Base-by-base conservation (phyloP, 176 grass and related monocot species). In the Olyra latifolia region DNA sequence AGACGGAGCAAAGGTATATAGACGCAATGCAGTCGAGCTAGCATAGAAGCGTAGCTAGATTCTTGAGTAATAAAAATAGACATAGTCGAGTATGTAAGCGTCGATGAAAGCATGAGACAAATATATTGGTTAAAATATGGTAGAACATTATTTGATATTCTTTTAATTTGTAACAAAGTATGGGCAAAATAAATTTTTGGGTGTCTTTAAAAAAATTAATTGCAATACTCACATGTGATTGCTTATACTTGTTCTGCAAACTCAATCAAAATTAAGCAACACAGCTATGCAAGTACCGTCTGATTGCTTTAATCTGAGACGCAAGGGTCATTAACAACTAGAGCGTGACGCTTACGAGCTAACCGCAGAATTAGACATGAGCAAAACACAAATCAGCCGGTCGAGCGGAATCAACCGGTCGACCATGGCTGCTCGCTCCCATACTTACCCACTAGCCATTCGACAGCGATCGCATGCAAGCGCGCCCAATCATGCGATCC, bases 401-500 rank as follows among this genome's bases (percentile, higher is more conserved):
- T 7, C 20, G 14, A 58, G n/a, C 41, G 73, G 79, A 66, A 78
- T 58, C 86, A 41, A 10, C 50, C 62, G 57, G 72, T 41, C 82
- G 62, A 9, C 72, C 81, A 63, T 76, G 72, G 72, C 82, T 77
- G 73, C 63, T 52, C 62, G 39, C 72, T 48, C 75, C 11, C 6
- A 4, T 59, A 16, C 59, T 42, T 71, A 42, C 45, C 13, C 4
- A 35, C 32, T 35, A 35, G 41, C 12, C 8, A 56, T 47, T 62
- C 55, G 35, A 23, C 65, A 15, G 78, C 42, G 66, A 54, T 50
- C 68, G 48, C 65, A 62, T 20, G 57, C 60, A 32, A 49, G 19
- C 41, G 40, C 12, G 62, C 75, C 59, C 59, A 65, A 29, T 23
- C 62, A 41, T 19, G n/a, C 47, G 27, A 77, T 50, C 28, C 4